Evolutionary conservation across 768 basidiomycete species (phyloP).

Genomic region (Baorangia bicolor): DNA sequence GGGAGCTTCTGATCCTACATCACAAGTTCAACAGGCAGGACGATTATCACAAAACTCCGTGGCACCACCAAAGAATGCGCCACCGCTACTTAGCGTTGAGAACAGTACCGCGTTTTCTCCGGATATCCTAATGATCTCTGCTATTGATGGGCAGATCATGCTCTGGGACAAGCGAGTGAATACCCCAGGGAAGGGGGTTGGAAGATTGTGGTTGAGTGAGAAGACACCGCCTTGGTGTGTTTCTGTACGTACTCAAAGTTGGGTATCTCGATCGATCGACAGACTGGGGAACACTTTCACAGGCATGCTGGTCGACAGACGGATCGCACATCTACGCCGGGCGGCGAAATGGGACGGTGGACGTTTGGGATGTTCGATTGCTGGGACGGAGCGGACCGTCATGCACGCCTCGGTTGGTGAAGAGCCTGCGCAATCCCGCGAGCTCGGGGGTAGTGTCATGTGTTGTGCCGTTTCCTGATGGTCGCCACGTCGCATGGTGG

Average conservation of each 20-base stretch:
- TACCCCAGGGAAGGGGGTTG: constrained; percentile 66
- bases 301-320: constrained; percentile 95
- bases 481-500: constrained; percentile 88
- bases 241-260: constrained; percentile 57
- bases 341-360: constrained; percentile 84
- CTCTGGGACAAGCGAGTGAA: constrained; percentile 85
- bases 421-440: constrained; percentile 79
- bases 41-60: constrained; percentile 37
- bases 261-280: not conserved
- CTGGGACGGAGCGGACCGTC: constrained; percentile 61
- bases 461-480: constrained; percentile 88
- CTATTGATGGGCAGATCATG: constrained; percentile 89
- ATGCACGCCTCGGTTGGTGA: constrained; percentile 73
- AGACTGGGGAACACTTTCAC: constrained; percentile 8
- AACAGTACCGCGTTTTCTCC: constrained; percentile 67
- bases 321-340: constrained; percentile 90
- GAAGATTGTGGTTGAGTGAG: constrained; percentile 84
- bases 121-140: constrained; percentile 84
- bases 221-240: constrained; percentile 96
- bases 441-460: constrained; percentile 93
- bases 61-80: constrained; percentile 70
- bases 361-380: constrained; percentile 92
- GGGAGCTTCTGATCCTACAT: constrained; percentile 19
- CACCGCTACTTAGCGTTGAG: constrained; percentile 64
- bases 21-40: constrained; percentile 22